phyloP scores from a whole-genome alignment of 495 filamentous ascomycete species.

The Xylaria castorea region DNA sequence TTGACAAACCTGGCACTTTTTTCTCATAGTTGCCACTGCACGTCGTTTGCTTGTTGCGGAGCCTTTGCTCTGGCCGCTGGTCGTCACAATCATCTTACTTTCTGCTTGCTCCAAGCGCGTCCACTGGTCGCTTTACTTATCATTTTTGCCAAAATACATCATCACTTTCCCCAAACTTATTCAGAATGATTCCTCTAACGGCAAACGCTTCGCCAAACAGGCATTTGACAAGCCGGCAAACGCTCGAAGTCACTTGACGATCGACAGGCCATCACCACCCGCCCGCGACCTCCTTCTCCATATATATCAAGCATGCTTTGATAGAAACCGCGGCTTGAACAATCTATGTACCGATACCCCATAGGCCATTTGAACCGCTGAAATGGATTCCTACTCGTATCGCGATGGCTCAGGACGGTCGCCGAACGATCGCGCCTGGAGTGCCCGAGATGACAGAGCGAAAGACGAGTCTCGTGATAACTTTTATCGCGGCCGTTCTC shows the following conservation, averaged over 20 bases:
- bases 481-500: constrained; percentile 63
- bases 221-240: constrained; percentile 37
- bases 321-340: constrained; percentile 5
- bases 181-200: constrained; percentile 57
- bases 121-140: constrained; percentile 34
- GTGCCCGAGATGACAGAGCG: constrained; percentile 55
- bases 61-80: constrained; percentile 42
- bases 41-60: constrained; percentile 47
- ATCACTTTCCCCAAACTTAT: constrained; percentile 38
- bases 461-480: constrained; percentile 58
- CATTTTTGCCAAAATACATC: constrained; percentile 38
- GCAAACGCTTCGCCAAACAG: constrained; percentile 59
- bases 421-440: constrained; percentile 57
- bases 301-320: constrained; percentile 26
- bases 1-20: constrained; percentile 36
- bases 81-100: constrained; percentile 40
- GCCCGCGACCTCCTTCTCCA: not conserved
- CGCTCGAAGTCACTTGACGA: constrained; percentile 39
- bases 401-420: constrained; percentile 56
- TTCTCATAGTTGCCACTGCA: constrained; percentile 33
- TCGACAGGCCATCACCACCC: constrained; percentile 29
- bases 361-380: constrained; percentile 8
- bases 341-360: not conserved
- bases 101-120: constrained; percentile 42
- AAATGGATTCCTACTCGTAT: constrained; percentile 56